A percentile compares a stretch with the other conserved stretches of the same genome.
These are phyloP conservation scores for Pelargonium fulgidum DNA, from an alignment of 441 rosid species.

Conservation along the genomic window DNA sequence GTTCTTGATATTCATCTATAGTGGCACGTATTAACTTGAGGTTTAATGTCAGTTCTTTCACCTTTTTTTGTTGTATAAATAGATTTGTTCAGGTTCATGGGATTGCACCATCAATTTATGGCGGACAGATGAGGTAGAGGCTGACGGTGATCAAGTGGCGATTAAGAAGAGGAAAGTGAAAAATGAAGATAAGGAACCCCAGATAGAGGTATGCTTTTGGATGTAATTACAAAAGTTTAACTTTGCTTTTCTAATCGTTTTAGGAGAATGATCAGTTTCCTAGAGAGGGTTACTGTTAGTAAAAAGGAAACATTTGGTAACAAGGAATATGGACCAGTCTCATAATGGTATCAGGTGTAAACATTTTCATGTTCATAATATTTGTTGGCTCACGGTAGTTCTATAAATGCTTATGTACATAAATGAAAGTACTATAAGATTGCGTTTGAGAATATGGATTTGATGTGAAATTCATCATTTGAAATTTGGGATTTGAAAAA, in stretches of 20 bases:
- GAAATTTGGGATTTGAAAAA: neutral
- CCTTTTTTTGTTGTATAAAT: conserved; percentile 12
- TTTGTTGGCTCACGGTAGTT: neutral
- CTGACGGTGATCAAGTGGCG: conserved; percentile 48
- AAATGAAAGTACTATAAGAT: neutral
- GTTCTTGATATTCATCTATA: conserved; percentile 6
- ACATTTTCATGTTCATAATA: neutral
- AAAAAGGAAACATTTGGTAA: neutral
- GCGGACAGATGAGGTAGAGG: conserved; percentile 47
- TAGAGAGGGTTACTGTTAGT: neutral
- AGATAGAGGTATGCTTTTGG: conserved; percentile 44
- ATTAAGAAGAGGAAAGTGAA: conserved; percentile 81
- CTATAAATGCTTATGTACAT: neutral
- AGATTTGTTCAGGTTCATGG: conserved; percentile 94
- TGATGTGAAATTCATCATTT: too few relatives aligned
- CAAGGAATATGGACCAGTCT: neutral
- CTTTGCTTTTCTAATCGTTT: conserved; percentile 13
- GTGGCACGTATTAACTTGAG: neutral
- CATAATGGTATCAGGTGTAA: neutral
- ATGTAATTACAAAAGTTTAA: conserved; percentile 10
- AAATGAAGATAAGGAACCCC: conserved; percentile 51
- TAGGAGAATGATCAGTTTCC: conserved; percentile 3
- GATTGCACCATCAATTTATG: conserved; percentile 80
- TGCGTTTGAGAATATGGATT: too few relatives aligned
- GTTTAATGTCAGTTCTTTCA: conserved; percentile 4